These are phyloP conservation scores for Curvularia lunata DNA, from an alignment of 2,329 filamentous ascomycete genomes.

Conservation along the genomic window DNA sequence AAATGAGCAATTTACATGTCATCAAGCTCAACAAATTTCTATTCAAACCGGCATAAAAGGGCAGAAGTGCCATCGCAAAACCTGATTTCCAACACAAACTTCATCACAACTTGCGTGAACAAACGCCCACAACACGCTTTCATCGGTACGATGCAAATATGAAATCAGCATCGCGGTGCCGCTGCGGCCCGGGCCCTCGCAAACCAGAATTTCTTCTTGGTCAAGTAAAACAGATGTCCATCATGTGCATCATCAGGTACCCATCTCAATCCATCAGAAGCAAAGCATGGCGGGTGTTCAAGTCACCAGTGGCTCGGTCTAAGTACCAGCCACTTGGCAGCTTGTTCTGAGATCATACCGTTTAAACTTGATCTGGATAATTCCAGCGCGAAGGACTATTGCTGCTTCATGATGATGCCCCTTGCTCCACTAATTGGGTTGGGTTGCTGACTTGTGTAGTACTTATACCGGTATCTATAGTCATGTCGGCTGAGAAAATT, in stretches of 20 bases:
- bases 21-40: constrained; percentile 1
- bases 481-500: constrained; percentile 83
- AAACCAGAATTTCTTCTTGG: constrained; percentile 3
- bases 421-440: constrained; percentile 41
- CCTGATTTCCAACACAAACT: not conserved
- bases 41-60: not conserved
- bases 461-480: constrained; percentile 53
- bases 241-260: constrained; percentile 24
- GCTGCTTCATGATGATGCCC: constrained; percentile 64
- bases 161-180: constrained; percentile 14
- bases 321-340: not conserved
- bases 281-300: constrained; percentile 33
- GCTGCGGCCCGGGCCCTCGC: constrained; percentile 8
- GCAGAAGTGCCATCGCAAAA: constrained; percentile 2
- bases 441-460: constrained; percentile 34
- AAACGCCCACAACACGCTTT: not conserved
- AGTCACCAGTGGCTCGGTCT: not conserved
- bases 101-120: not conserved
- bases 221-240: constrained; percentile 22
- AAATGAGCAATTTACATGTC: constrained; percentile 9
- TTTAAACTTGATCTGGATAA: constrained; percentile 86
- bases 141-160: constrained; percentile 24
- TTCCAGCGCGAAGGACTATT: constrained; percentile 82
- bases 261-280: constrained; percentile 28
- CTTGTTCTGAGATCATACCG: constrained; percentile 59